Base-by-base conservation (phyloP, 164 flowering plant genomes). In the Aristolochia contorta region DNA sequence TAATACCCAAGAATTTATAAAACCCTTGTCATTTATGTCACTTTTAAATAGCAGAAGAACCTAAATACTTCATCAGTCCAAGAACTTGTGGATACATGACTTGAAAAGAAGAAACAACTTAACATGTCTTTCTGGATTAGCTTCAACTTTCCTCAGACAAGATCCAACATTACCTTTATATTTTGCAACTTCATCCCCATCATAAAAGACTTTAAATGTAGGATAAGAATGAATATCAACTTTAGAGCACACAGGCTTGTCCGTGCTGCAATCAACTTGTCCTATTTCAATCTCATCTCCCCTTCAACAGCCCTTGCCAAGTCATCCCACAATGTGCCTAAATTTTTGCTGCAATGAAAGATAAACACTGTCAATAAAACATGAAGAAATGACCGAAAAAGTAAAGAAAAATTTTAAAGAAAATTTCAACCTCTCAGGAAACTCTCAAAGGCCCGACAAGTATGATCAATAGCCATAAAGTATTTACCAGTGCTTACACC, bases 401-500 rank as follows among this genome's bases (percentile, higher is more conserved):
- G 22, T 50, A 21, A 54, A 41, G 21, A 62, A 41, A 9, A n/a
- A 14, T 27, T 41, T 41, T 9, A 49, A 52, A 22, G 19, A 22
- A 53, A 2, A 27, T 22, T 10, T 10, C 12, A 53, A 22, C 32
- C 23, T 50, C 16, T 4, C 0, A n/a, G 19, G 20, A 22, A 5
- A 30, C 57, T 22, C 56, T 16, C 21, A 14, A 18, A 68, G 30
- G 66, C 23, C 59, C 25, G 32, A 27, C 20, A 25, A 63, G 56
- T 22, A 46, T 1, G 25, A 43, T 8, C n/a, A 47, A 55, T 54
- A 27, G 30, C 1, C 32, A 62, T 9, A 47, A 60, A 69, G 19
- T 47, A 67, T 27, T 80, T 84, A 94, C 99, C 99, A 94, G 71
- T 94, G 87, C 77, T 94, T 93, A 68, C 99, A 93, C 99, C 99